phyloP scores from a whole-genome alignment of 768 basidiomycete species.

The Suillus bovinus region DNA sequence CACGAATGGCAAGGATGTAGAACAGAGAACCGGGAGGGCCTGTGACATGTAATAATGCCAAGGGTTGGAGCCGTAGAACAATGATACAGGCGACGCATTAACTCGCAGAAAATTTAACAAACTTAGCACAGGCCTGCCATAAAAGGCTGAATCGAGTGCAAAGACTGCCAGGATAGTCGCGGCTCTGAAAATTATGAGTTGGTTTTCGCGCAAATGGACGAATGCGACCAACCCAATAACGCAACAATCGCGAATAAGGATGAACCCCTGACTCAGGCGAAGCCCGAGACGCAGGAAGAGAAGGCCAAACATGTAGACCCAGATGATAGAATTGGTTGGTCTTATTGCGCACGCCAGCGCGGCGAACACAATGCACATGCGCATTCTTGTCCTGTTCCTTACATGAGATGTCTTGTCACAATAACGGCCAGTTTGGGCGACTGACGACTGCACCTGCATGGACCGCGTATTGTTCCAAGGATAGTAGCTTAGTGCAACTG shows the following conservation, averaged over 20 bases:
- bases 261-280: conserved; percentile 30
- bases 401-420: conserved; percentile 30
- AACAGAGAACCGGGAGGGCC: conserved; percentile 80
- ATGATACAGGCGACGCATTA: conserved; percentile 82
- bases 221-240: conserved; percentile 45
- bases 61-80: conserved; percentile 87
- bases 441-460: conserved; percentile 27
- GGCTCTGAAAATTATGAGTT: conserved; percentile 16
- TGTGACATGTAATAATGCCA: conserved; percentile 92
- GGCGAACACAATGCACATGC: conserved; percentile 53
- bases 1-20: conserved; percentile 71
- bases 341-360: conserved; percentile 79
- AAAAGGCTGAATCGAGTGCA: conserved; percentile 69
- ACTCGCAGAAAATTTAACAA: conserved; percentile 79
- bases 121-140: conserved; percentile 66
- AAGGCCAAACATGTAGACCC: conserved; percentile 67
- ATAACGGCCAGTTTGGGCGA: conserved; percentile 20
- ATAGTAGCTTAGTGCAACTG: conserved; percentile 73
- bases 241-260: conserved; percentile 40
- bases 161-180: conserved; percentile 33
- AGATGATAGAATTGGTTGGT: conserved; percentile 88
- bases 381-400: conserved; percentile 33
- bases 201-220: not conserved
- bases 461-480: conserved; percentile 56
- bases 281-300: conserved; percentile 55